Evolutionary conservation across 208 protist genomes (phyloP).

Genomic region (Trypanosoma brucei): DNA sequence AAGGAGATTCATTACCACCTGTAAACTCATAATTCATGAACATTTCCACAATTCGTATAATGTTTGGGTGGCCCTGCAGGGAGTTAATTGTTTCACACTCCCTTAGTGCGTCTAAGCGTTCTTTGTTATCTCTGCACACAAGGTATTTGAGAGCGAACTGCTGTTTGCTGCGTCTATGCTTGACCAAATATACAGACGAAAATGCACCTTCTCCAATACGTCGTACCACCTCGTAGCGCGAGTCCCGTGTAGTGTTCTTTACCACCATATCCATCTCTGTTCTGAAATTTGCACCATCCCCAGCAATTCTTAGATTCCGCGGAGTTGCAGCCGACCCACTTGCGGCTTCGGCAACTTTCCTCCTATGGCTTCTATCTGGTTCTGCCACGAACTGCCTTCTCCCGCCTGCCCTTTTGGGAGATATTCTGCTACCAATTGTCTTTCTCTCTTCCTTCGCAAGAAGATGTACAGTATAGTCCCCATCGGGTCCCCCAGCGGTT

Average conservation of each 20-base stretch:
- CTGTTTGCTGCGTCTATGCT: slow-evolving; percentile 14
- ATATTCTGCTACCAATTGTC: too few relatives aligned
- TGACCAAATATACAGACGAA: slow-evolving; percentile 38
- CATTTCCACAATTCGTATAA: slow-evolving; percentile 58
- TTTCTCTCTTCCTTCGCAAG: too few relatives aligned
- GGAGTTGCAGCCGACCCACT: too few relatives aligned
- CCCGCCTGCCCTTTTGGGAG: too few relatives aligned
- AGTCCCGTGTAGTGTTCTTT: slow-evolving; percentile 36
- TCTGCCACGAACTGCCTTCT: too few relatives aligned
- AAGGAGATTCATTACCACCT: not conserved
- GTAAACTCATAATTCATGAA: slow-evolving; percentile 71
- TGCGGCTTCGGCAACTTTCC: not conserved
- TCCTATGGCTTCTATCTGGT: not conserved
- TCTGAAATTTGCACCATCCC: slow-evolving; percentile 8
- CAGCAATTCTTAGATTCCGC: not conserved
- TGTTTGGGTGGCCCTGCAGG: slow-evolving; percentile 54
- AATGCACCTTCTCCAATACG: slow-evolving; percentile 48
- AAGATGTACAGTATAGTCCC: too few relatives aligned
- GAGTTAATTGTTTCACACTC: slow-evolving; percentile 57
- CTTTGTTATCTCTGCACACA: slow-evolving; percentile 45
- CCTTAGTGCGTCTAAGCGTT: slow-evolving; percentile 40
- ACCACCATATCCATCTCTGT: slow-evolving; percentile 38
- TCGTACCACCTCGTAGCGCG: slow-evolving; percentile 31
- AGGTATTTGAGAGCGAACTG: slow-evolving; percentile 52
- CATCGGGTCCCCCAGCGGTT: too few relatives aligned